Conservation (phyloP, 495 filamentous ascomycete genomes). For the Aspergillus incahuasiensis region DNA sequence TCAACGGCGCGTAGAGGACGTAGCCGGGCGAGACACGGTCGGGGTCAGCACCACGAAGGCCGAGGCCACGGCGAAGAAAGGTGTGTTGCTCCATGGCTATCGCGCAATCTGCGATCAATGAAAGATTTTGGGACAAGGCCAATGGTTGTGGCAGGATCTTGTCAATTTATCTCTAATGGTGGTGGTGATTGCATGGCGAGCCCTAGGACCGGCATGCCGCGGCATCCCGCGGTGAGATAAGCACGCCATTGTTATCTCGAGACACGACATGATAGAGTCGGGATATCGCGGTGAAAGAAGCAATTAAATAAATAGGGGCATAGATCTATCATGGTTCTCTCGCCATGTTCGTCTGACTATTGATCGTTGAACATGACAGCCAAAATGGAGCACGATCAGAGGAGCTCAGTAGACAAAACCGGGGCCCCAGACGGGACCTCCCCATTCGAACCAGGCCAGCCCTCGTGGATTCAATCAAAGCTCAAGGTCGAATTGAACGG, state of each 20-base stretch:
- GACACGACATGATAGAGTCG: slow-evolving; percentile 20
- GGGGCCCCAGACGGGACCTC: neutral
- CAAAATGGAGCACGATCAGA: neutral
- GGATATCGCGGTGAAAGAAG: slow-evolving; percentile 1
- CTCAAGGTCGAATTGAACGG: slow-evolving; percentile 59
- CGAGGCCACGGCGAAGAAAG: slow-evolving; percentile 38
- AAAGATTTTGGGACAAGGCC: neutral
- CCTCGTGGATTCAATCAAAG: slow-evolving; percentile 5
- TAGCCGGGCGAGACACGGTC: slow-evolving; percentile 37
- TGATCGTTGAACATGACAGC: neutral
- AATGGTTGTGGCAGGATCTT: neutral
- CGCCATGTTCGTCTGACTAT: too few species aligned
- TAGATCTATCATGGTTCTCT: slow-evolving; percentile 5
- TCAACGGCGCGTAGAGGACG: slow-evolving; percentile 40
- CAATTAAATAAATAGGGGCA: slow-evolving; percentile 31
- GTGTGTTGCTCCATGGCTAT: slow-evolving; percentile 40
- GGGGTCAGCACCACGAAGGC: slow-evolving; percentile 39
- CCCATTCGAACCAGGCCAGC: neutral
- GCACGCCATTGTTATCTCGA: slow-evolving; percentile 18
- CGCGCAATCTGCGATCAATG: neutral
- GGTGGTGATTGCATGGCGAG: neutral
- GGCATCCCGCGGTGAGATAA: slow-evolving; percentile 26
- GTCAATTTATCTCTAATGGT: neutral
- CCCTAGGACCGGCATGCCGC: slow-evolving; percentile 25
- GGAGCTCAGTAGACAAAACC: neutral